phyloP scores from a whole-genome alignment of 225 moss, liverwort and hornwort genomes.

The Physcomitrium patens region DNA sequence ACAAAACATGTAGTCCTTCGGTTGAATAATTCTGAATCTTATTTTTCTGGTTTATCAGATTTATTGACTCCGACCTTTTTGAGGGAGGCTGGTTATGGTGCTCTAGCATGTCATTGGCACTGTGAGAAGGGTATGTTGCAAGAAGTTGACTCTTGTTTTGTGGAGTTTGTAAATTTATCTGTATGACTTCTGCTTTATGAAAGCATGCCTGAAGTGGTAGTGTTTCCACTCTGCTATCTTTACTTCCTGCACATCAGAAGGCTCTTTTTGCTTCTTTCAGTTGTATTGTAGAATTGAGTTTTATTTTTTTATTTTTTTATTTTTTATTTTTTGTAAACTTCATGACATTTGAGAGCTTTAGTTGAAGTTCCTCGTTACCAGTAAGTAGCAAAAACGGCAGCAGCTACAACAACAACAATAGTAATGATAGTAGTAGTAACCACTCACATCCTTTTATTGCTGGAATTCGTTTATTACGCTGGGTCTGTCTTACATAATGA shows the following conservation, averaged over 20 bases:
- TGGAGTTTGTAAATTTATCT: slow-evolving; percentile 38
- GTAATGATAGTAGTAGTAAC: too few species aligned
- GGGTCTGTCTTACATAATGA: background rate
- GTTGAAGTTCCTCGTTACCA: background rate
- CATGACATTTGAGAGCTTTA: slow-evolving; percentile 20
- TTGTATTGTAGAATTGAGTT: slow-evolving; percentile 6
- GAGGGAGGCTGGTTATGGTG: slow-evolving; percentile 61
- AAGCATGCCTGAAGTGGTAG: slow-evolving; percentile 20
- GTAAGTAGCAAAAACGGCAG: too few species aligned
- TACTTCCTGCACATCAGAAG: slow-evolving; percentile 14
- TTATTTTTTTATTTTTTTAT: too few species aligned
- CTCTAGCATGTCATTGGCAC: slow-evolving; percentile 55
- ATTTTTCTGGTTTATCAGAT: slow-evolving; percentile 70
- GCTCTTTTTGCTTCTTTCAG: slow-evolving; percentile 20
- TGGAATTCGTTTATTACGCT: slow-evolving; percentile 8
- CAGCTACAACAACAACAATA: too few species aligned
- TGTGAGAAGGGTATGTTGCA: slow-evolving; percentile 66
- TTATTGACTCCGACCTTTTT: slow-evolving; percentile 56
- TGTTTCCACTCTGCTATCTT: background rate
- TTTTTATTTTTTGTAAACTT: slow-evolving; percentile 14
- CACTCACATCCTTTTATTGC: background rate
- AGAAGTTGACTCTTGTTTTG: slow-evolving; percentile 47
- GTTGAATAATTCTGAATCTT: slow-evolving; percentile 54
- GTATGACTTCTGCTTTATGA: slow-evolving; percentile 19
- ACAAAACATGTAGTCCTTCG: slow-evolving; percentile 34